Evolutionary conservation across 2,329 filamentous ascomycete genomes (phyloP), one percentile per base, ranked within the genome.

Genomic region (Colletotrichum tropicale): DNA sequence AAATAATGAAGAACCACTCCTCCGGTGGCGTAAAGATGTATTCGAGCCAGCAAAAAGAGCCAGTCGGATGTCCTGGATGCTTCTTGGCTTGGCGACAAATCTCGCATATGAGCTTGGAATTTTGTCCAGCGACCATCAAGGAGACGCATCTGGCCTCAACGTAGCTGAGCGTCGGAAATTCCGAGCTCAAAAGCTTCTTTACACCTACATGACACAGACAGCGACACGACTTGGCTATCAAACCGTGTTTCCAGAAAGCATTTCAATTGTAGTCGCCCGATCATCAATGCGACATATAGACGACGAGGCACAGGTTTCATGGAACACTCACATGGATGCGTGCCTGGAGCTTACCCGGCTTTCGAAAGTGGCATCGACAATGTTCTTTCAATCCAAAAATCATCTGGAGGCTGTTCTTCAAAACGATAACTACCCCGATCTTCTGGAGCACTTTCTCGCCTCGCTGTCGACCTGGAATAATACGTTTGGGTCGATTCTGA

Each of bases 61-160:
- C 0, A 79, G 80, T 8, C 74, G 79, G 32, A 81, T 81, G 80
- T 81, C 80, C 2, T 81, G 79, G 80, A 81, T 81, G 80, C 78
- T 81, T 2, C 28, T 81, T 0, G 80, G 80, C 3, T 74, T 79
- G 68, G 80, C 80, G 0, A 77, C 71, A 7, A 78, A 77, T 13
- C 69, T 79, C 2, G 78, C 66, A 3, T 78, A 80, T 15, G 79
- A 80, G 52, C 77, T 80, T 5, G 79, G 77, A 1, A 56, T 80
- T 7, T 66, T 80, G n/a, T 77, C 75, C 3, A 67, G 34, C 21
- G 65, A 62, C 16, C 36, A 71, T 8, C 65, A 26, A n/a, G 26
- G 24, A 18, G 15, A 21, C 26, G 5, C 28, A 7, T 24, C 28
- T 28, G 28, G 21, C n/a, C 10, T 24, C 43, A 67, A 8, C 32